Conservation (phyloP, 352 stramenopile species). For the Globisporangium emineosum region DNA sequence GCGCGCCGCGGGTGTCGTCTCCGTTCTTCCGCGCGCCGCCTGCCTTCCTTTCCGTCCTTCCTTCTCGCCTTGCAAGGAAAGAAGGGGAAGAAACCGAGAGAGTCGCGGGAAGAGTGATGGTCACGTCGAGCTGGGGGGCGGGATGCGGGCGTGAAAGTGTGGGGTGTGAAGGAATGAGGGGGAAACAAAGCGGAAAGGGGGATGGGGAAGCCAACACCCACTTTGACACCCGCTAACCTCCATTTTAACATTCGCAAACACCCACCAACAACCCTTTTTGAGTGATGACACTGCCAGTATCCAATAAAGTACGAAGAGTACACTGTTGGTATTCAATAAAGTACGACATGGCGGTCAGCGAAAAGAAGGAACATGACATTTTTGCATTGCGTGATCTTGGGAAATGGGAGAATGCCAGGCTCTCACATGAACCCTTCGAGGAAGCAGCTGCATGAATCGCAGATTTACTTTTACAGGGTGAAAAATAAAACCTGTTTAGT, state of each 20-base stretch:
- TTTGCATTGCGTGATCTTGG: too few species aligned
- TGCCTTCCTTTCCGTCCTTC: not conserved
- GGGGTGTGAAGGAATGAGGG: not conserved
- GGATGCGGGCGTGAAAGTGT: constrained; percentile 11
- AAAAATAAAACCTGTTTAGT: too few species aligned
- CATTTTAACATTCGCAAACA: not conserved
- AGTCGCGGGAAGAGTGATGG: constrained; percentile 30
- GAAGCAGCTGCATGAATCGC: too few species aligned
- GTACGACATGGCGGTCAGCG: too few species aligned
- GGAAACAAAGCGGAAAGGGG: not conserved
- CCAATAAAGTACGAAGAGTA: constrained; percentile 4
- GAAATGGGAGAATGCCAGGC: too few species aligned
- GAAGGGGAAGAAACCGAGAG: constrained; percentile 19
- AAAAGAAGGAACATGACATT: too few species aligned
- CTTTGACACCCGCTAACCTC: not conserved
- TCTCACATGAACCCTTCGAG: too few species aligned
- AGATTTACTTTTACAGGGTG: too few species aligned
- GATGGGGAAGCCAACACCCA: not conserved
- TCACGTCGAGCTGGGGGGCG: constrained; percentile 15
- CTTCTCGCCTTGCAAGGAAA: constrained; percentile 1
- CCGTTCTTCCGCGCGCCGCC: constrained; percentile 4
- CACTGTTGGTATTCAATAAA: not conserved
- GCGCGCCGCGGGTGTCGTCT: constrained; percentile 1
- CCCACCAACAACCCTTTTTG: not conserved
- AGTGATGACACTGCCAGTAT: not conserved